Evolutionary conservation across 2,329 filamentous ascomycete species (phyloP).

Genomic region (Zopfia rhizophila): DNA sequence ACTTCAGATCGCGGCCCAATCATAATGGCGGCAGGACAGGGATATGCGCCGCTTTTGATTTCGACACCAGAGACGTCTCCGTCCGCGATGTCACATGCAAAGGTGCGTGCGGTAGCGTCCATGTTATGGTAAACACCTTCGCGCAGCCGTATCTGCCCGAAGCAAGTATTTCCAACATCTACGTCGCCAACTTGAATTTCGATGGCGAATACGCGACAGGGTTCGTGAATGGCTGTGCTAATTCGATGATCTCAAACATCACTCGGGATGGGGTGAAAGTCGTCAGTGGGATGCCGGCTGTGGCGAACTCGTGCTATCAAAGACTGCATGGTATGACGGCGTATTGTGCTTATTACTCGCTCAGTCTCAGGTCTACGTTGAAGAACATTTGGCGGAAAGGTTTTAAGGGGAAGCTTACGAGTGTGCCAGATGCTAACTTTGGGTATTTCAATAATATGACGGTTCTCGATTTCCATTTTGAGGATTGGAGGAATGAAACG

Average conservation of each 20-base stretch:
- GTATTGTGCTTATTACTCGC: neutral
- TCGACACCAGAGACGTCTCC: conserved; percentile 52
- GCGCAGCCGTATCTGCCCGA: conserved; percentile 57
- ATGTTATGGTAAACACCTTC: conserved; percentile 56
- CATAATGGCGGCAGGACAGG: conserved; percentile 12
- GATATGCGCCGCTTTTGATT: conserved; percentile 57
- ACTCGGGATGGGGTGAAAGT: conserved; percentile 21
- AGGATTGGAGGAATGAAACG: too few relatives aligned
- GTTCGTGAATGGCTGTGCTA: neutral
- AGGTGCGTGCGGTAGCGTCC: conserved; percentile 59
- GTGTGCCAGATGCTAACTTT: too few relatives aligned
- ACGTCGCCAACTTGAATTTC: conserved; percentile 12
- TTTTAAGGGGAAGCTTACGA: conserved; percentile 9
- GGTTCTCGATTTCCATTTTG: too few relatives aligned
- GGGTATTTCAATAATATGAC: too few relatives aligned
- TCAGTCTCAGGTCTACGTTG: neutral
- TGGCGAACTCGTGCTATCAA: conserved; percentile 4
- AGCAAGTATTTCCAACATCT: conserved; percentile 40
- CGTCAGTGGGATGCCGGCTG: conserved; percentile 1
- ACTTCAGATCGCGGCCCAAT: conserved; percentile 12
- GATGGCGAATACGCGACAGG: conserved; percentile 11
- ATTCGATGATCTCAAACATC: conserved; percentile 4
- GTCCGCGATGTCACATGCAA: conserved; percentile 58
- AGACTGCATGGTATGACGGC: conserved; percentile 9
- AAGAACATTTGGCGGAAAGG: conserved; percentile 7